Evolutionary conservation across 129 eudicot genomes (phyloP), one percentile per base, ranked within the genome.

Genomic region (Oenanthe sinensis): DNA sequence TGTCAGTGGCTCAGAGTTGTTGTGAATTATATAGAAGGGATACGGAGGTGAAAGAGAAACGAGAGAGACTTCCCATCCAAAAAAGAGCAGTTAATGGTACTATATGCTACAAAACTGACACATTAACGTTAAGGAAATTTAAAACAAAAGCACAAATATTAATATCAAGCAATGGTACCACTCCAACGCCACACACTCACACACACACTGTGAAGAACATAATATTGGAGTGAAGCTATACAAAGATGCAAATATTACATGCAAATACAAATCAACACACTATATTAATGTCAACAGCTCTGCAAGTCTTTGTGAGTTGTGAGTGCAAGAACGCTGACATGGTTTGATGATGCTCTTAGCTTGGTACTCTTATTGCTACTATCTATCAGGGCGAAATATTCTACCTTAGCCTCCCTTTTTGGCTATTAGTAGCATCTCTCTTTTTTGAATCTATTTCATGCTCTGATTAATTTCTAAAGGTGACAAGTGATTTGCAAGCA

Each of bases 401-500:
- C 75, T 30, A 26, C 37, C 30, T 13, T n/a, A 1, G 49, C 49
- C 49, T 5, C 75, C 16, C 30, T 39, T 71, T 39, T 44, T 72
- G 76, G 76, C 28, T 72, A 10, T 22, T 36, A 16, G 73, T 45
- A 73, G 13, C 54, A 73, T 73, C 63, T 20, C 28, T 55, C 13
- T 2, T 20, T 17, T 22, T 0, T 13, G 72, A 40, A 72, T 72
- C 54, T 72, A 42, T 14, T 72, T 43, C 37, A 8, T 72, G 76
- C 76, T n/a, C 76, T 72, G 12, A 44, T 42, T 3, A 43, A 43
- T 74, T 47, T 28, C 58, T 55, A 45, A 15, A 26, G 60, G 77
- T 74, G 55, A 74, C 26, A 73, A 5, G 54, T 44, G 45, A 74
- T 33, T 26, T 13, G 77, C 42, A 46, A 74, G 60, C 77, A 74